phyloP scores from a whole-genome alignment of 805 yeast genomes.

The Crinitomyces ghanaensis region DNA sequence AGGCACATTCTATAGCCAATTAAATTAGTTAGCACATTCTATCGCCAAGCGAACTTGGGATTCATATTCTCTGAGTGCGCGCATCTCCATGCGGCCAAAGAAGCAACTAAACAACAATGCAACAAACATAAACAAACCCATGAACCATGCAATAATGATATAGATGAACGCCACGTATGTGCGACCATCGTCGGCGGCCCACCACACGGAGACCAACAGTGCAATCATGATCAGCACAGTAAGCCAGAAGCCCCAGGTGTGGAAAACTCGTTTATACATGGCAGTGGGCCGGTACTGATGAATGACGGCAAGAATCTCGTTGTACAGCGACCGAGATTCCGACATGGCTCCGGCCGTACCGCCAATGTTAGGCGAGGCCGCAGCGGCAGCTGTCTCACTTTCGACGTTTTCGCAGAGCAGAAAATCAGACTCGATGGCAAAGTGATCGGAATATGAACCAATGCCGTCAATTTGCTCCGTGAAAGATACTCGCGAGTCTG shows the following conservation, averaged over 20 bases:
- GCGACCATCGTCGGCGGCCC: constrained; percentile 41
- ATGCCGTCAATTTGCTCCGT: constrained; percentile 54
- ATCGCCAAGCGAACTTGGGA: constrained; percentile 42
- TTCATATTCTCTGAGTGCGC: constrained; percentile 68
- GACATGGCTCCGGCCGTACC: constrained; percentile 9
- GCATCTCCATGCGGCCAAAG: constrained; percentile 68
- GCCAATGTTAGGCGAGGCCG: not conserved
- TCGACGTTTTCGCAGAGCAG: constrained; percentile 2
- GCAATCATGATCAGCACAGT: constrained; percentile 45
- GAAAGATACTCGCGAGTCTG: constrained; percentile 60
- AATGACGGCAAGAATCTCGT: constrained; percentile 39
- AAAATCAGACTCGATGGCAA: constrained; percentile 42
- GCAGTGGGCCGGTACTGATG: constrained; percentile 41
- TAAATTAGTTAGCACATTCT: too few relatives aligned
- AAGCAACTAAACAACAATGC: too few relatives aligned
- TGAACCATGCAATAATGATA: constrained; percentile 40
- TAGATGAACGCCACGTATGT: constrained; percentile 62
- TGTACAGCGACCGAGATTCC: constrained; percentile 30
- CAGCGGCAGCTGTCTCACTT: not conserved
- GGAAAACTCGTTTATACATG: constrained; percentile 50
- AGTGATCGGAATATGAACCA: constrained; percentile 86
- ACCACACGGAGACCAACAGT: constrained; percentile 43
- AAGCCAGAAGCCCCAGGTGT: constrained; percentile 50
- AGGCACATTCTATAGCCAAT: too few relatives aligned
- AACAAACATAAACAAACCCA: constrained; percentile 69